Evolutionary conservation across 2,329 filamentous ascomycete genomes (phyloP).

Genomic region (Neopestalotiopsis rosae): DNA sequence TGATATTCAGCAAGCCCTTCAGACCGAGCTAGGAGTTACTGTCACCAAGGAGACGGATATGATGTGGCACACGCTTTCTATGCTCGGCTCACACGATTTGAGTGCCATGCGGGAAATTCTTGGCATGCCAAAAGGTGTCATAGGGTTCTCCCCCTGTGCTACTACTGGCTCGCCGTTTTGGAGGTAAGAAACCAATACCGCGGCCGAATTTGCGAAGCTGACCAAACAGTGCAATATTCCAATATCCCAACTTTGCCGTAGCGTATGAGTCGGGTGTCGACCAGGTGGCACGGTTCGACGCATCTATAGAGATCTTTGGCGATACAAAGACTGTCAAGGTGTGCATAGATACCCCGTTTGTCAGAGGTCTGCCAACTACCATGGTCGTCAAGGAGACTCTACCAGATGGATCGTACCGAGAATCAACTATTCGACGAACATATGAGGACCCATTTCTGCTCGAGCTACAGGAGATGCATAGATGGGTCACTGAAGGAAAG

Average conservation of each 20-base stretch:
- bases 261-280: neutral
- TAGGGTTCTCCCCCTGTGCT: neutral
- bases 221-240: neutral
- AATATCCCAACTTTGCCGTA: neutral
- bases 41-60: neutral
- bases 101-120: neutral
- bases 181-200: neutral
- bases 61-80: constrained; percentile 1
- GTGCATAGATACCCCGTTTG: neutral
- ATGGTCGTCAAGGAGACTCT: neutral
- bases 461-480: neutral
- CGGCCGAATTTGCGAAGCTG: neutral
- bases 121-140: neutral
- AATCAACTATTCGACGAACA: neutral
- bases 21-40: neutral
- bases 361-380: neutral
- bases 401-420: neutral
- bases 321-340: neutral
- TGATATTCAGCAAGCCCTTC: neutral
- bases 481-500: neutral
- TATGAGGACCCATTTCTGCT: neutral
- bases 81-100: neutral
- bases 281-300: neutral
- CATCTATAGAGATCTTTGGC: neutral
- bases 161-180: neutral